These are phyloP conservation scores for Rutstroemia sydowiana DNA, from an alignment of 2,329 filamentous ascomycete species.

Conservation along the genomic window DNA sequence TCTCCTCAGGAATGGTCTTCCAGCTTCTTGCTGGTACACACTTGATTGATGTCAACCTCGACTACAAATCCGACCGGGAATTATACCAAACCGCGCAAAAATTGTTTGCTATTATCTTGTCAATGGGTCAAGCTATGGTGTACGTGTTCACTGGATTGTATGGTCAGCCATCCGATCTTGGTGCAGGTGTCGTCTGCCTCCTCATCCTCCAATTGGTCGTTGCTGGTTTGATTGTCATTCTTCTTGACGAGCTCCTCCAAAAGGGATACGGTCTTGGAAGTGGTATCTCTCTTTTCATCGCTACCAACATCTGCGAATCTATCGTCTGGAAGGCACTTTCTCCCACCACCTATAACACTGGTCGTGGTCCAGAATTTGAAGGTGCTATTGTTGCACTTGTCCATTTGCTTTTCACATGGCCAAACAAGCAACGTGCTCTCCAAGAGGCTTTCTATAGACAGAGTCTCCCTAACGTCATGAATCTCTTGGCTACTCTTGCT, in stretches of 20 bases:
- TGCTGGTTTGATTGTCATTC: slow-evolving; percentile 96
- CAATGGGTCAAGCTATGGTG: slow-evolving; percentile 94
- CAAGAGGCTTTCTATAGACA: slow-evolving; percentile 99
- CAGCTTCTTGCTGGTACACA: slow-evolving; percentile 98
- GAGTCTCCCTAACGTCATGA: slow-evolving; percentile 99
- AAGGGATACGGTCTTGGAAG: slow-evolving; percentile 98
- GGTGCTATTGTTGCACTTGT: slow-evolving; percentile 96
- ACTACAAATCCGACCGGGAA: slow-evolving; percentile 99
- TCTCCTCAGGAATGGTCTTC: slow-evolving; percentile 99
- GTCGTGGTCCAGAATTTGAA: slow-evolving; percentile 97
- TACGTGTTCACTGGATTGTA: slow-evolving; percentile 98
- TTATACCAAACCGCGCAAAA: slow-evolving; percentile 99
- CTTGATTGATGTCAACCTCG: slow-evolving; percentile 99
- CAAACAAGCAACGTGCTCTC: slow-evolving; percentile 97
- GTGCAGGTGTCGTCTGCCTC: slow-evolving; percentile 95
- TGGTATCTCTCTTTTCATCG: slow-evolving; percentile 98
- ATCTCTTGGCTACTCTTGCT: slow-evolving; percentile 83
- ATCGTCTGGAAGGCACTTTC: slow-evolving; percentile 99
- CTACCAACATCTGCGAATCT: slow-evolving; percentile 99
- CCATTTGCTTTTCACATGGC: slow-evolving; percentile 96
- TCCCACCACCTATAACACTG: slow-evolving; percentile 98
- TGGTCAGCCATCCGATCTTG: slow-evolving; percentile 91
- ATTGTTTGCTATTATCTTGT: slow-evolving; percentile 94
- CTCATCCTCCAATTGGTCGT: slow-evolving; percentile 96
- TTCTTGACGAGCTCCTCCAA: slow-evolving; percentile 97